Conservation (phyloP, 2,329 filamentous ascomycete species). For the Mariannaea sp. region DNA sequence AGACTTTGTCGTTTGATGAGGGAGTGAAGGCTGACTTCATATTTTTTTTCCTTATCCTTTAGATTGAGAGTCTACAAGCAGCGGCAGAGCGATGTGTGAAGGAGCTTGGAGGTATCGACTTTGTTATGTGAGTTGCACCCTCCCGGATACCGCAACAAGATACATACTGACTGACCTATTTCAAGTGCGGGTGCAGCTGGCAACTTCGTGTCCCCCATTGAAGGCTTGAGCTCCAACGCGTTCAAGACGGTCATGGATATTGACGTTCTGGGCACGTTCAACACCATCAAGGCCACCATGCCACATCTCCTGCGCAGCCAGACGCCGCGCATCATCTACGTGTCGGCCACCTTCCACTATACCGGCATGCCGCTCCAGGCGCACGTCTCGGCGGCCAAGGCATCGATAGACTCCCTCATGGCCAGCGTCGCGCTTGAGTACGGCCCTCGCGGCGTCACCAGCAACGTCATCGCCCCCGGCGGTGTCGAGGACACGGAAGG, state of each 20-base stretch:
- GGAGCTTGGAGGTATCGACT: conserved; percentile 89
- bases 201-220: conserved; percentile 89
- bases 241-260: conserved; percentile 98
- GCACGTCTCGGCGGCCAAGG: conserved; percentile 91
- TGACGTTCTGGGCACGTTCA: conserved; percentile 90
- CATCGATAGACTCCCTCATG: conserved; percentile 84
- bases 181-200: conserved; percentile 89
- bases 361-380: conserved; percentile 83
- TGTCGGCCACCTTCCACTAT: conserved; percentile 92
- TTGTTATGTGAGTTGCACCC: conserved; percentile 74
- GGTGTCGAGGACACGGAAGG: conserved; percentile 86
- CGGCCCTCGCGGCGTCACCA: conserved; percentile 82
- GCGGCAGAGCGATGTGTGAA: conserved; percentile 80
- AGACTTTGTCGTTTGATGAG: no score
- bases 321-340: conserved; percentile 79
- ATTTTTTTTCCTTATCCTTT: no score
- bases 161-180: conserved; percentile 1
- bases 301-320: conserved; percentile 81
- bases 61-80: conserved; percentile 50
- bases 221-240: conserved; percentile 81
- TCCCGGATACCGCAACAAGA: not conserved
- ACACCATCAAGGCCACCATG: conserved; percentile 90
- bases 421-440: conserved; percentile 84
- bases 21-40: no score
- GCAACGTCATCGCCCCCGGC: conserved; percentile 88